Percentiles rank a stretch among this genome's conserved stretches.
Conservation (phyloP, 164 flowering plant genomes). For the Magnolia sinica region DNA sequence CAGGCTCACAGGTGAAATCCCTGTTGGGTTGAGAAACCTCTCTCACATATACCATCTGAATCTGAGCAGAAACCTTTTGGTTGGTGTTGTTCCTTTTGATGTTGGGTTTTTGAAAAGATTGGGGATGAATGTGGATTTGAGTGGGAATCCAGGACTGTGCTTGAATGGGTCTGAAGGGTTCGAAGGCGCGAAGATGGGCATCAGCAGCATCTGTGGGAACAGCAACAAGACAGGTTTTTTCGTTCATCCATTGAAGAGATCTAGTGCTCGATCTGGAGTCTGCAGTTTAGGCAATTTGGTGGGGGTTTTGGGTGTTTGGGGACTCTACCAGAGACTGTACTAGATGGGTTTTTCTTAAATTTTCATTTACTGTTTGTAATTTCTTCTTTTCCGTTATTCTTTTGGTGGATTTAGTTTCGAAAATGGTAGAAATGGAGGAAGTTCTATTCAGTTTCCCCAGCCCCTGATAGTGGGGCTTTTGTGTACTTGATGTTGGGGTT, state of each 20-base stretch:
- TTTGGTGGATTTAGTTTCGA: constrained; percentile 2
- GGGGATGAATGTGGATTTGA: constrained; percentile 43
- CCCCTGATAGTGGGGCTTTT: background rate
- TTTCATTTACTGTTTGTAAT: background rate
- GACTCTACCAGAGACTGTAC: constrained; percentile 3
- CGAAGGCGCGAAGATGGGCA: constrained; percentile 40
- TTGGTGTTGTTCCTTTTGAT: constrained; percentile 70
- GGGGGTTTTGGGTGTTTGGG: constrained; percentile 9
- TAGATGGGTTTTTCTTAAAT: constrained; percentile 1
- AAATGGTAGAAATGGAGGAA: background rate
- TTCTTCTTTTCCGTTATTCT: background rate
- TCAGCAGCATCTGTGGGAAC: constrained; percentile 38
- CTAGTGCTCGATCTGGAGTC: constrained; percentile 33
- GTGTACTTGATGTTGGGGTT: background rate
- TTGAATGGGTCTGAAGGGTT: constrained; percentile 42
- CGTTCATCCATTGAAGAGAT: constrained; percentile 40
- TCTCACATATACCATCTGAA: constrained; percentile 76
- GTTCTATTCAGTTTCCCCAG: background rate
- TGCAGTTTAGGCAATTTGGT: constrained; percentile 15
- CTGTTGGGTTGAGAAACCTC: constrained; percentile 43
- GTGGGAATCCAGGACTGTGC: constrained; percentile 70
- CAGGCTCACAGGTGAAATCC: constrained; percentile 61
- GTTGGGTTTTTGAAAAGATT: constrained; percentile 56
- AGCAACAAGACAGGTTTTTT: constrained; percentile 24
- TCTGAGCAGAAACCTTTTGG: constrained; percentile 65